Percentiles rank a stretch among this genome's conserved stretches.
Conservation (phyloP, 2,329 filamentous ascomycete genomes). For the Byssoonygena ceratinophila region DNA sequence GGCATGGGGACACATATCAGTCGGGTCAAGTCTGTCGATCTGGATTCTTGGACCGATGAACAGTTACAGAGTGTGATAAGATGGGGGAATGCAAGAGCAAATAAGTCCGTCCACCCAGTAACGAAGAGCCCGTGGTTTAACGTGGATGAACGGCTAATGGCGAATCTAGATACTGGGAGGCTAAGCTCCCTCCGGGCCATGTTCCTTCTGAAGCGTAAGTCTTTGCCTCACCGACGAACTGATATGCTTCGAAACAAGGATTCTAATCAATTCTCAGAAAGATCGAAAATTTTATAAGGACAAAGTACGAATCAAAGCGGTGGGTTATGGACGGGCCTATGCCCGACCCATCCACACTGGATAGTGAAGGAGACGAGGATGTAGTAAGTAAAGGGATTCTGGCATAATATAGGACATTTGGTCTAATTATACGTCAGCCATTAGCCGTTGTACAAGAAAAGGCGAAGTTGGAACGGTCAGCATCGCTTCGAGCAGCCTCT, state of each 20-base stretch:
- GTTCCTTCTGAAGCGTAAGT: slow-evolving; percentile 73
- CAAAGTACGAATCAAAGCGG: slow-evolving; percentile 96
- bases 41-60: slow-evolving; percentile 97
- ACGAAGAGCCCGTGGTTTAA: neutral
- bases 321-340: slow-evolving; percentile 98
- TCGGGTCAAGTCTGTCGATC: slow-evolving; percentile 92
- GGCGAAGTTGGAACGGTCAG: slow-evolving; percentile 54
- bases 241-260: slow-evolving; percentile 10
- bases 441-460: slow-evolving; percentile 59
- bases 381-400: slow-evolving; percentile 44
- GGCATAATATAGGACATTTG: too few species aligned
- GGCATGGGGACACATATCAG: slow-evolving; percentile 99
- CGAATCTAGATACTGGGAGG: slow-evolving; percentile 66
- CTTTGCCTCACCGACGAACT: neutral
- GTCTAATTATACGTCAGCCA: slow-evolving; percentile 38
- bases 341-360: slow-evolving; percentile 81
- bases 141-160: slow-evolving; percentile 20
- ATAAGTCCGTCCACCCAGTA: slow-evolving; percentile 58
- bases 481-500: slow-evolving; percentile 42
- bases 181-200: slow-evolving; percentile 82
- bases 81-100: slow-evolving; percentile 93
- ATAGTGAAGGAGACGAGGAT: slow-evolving; percentile 77
- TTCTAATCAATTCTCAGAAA: slow-evolving; percentile 44
- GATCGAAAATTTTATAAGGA: slow-evolving; percentile 99
- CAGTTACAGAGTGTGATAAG: slow-evolving; percentile 85